phyloP scores from a whole-genome alignment of 768 basidiomycete species.

The Crucibulum laeve region DNA sequence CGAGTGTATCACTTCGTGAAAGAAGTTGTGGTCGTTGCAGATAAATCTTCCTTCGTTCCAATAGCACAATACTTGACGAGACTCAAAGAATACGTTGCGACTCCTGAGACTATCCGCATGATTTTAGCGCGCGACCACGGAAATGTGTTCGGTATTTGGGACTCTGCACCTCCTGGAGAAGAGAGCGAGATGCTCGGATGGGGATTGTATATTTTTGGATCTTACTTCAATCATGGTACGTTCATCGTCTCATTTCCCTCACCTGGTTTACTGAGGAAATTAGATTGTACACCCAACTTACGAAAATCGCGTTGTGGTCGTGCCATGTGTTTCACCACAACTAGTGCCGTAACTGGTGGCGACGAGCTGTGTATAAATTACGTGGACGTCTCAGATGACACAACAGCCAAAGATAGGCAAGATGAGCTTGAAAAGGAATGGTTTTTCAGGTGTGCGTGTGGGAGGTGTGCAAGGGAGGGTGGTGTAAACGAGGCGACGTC shows the following conservation, averaged over 20 bases:
- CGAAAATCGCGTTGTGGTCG: constrained; percentile 40
- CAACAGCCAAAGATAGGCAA: constrained; percentile 28
- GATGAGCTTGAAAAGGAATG: constrained; percentile 41
- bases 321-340: constrained; percentile 43
- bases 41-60: neutral
- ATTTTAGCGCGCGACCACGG: constrained; percentile 57
- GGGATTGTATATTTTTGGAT: constrained; percentile 55
- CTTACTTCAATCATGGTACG: constrained; percentile 69
- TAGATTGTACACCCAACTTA: constrained; percentile 53
- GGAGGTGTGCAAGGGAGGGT: constrained; percentile 34
- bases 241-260: constrained; percentile 4
- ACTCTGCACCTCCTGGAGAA: constrained; percentile 38
- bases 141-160: constrained; percentile 70
- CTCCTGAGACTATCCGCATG: constrained; percentile 42
- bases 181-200: constrained; percentile 64
- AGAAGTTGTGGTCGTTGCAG: constrained; percentile 18
- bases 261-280: constrained; percentile 1
- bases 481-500: neutral
- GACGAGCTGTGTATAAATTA: constrained; percentile 62
- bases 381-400: constrained; percentile 30
- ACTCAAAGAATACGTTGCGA: constrained; percentile 27
- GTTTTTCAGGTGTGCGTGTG: constrained; percentile 54
- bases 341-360: constrained; percentile 34
- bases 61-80: neutral
- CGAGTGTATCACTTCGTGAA: constrained; percentile 52